Conservation (phyloP, 2,329 filamentous ascomycete genomes). For the Diaporthe eres region DNA sequence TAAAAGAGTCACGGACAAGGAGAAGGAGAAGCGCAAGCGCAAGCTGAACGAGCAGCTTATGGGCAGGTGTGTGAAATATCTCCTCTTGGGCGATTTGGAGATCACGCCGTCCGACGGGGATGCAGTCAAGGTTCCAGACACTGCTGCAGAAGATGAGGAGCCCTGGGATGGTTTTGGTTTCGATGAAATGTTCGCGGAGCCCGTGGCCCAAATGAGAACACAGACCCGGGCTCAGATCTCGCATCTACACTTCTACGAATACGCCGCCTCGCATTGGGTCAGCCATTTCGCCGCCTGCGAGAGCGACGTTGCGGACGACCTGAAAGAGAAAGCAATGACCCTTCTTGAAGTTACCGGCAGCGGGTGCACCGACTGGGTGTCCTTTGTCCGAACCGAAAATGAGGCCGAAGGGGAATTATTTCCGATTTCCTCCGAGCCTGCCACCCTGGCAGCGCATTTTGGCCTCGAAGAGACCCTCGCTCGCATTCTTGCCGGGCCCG, state of each 20-base stretch:
- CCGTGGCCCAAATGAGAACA: background rate
- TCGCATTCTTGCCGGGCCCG: background rate
- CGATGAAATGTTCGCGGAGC: background rate
- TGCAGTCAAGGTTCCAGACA: too few relatives aligned
- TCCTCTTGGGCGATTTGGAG: background rate
- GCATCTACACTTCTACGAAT: constrained; percentile 14
- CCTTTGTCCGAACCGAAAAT: constrained; percentile 1
- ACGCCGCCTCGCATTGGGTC: constrained; percentile 5
- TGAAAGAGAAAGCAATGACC: background rate
- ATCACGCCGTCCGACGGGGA: background rate
- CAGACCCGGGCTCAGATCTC: constrained; percentile 16
- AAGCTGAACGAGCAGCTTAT: background rate
- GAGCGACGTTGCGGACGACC: background rate
- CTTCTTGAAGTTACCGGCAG: background rate
- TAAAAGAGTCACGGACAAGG: background rate
- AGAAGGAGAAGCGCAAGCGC: background rate
- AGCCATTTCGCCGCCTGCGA: constrained; percentile 8
- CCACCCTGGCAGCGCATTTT: background rate
- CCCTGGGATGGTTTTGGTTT: background rate
- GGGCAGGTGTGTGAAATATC: background rate
- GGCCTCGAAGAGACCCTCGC: background rate
- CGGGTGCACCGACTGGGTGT: constrained; percentile 18
- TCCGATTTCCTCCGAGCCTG: background rate
- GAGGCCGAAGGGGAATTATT: constrained; percentile 1
- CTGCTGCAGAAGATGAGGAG: background rate